Evolutionary conservation across 805 yeast species (phyloP).

Genomic region (Torulaspora quercuum): DNA sequence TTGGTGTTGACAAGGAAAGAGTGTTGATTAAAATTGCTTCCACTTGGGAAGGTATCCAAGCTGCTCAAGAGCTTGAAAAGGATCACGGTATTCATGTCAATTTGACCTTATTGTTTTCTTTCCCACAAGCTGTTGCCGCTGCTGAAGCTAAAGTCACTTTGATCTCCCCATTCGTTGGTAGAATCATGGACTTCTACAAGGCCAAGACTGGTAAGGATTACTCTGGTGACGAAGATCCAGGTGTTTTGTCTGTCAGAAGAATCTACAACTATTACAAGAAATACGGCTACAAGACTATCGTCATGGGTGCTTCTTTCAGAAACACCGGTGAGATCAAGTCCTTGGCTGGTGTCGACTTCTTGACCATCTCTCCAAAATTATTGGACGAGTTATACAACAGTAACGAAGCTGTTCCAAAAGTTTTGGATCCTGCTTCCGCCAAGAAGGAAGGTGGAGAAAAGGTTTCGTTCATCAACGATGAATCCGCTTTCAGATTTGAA

Average conservation of each 20-base stretch:
- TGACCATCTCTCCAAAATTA: slow-evolving; percentile 91
- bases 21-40: slow-evolving; percentile 94
- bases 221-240: slow-evolving; percentile 80
- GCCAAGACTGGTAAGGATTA: slow-evolving; percentile 87
- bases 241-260: slow-evolving; percentile 83
- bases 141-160: slow-evolving; percentile 96
- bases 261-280: slow-evolving; percentile 98
- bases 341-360: slow-evolving; percentile 93
- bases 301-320: slow-evolving; percentile 99
- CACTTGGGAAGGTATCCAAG: slow-evolving; percentile 99
- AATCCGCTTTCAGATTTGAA: slow-evolving; percentile 82
- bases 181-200: slow-evolving; percentile 98
- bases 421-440: slow-evolving; percentile 69
- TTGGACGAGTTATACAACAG: slow-evolving; percentile 86
- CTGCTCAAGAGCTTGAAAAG: slow-evolving; percentile 91
- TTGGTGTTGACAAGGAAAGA: slow-evolving; percentile 86
- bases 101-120: slow-evolving; percentile 91
- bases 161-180: slow-evolving; percentile 98
- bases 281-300: slow-evolving; percentile 92
- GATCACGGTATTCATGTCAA: slow-evolving; percentile 90
- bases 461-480: slow-evolving; percentile 80
- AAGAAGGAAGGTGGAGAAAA: slow-evolving; percentile 50
- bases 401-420: slow-evolving; percentile 71
- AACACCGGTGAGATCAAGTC: slow-evolving; percentile 93
- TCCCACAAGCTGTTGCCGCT: slow-evolving; percentile 96